Conservation (phyloP, 2,329 filamentous ascomycete genomes). For the Myriangium duriaei region DNA sequence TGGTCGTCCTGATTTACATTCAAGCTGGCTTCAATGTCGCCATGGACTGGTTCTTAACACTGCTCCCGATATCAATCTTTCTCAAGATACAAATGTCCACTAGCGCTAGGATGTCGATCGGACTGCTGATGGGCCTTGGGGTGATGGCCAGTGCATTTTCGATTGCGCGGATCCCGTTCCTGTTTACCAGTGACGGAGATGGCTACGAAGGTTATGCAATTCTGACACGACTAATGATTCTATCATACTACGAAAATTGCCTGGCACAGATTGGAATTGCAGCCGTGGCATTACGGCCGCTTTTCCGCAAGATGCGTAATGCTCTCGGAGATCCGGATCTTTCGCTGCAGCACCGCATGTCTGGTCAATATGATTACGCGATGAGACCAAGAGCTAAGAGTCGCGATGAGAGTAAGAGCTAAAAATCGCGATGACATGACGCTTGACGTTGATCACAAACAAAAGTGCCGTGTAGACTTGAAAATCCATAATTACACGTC, state of each 20-base stretch:
- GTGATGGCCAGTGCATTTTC: conserved; percentile 16
- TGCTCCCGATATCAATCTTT: conserved; percentile 29
- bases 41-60: conserved; percentile 25
- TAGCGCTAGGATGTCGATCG: conserved; percentile 29
- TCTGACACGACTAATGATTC: not conserved
- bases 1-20: conserved; percentile 13
- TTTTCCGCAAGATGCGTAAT: conserved; percentile 3
- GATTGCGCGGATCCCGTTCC: conserved; percentile 14
- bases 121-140: conserved; percentile 28
- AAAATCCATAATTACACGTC: too few species aligned
- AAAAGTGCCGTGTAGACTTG: too few species aligned
- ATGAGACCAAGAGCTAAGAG: too few species aligned
- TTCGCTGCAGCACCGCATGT: too few species aligned
- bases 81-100: conserved; percentile 29
- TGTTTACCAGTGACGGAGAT: not conserved
- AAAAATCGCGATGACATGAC: too few species aligned
- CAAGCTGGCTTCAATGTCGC: conserved; percentile 24
- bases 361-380: too few species aligned
- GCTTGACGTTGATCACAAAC: too few species aligned
- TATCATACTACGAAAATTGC: conserved; percentile 7
- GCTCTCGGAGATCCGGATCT: too few species aligned
- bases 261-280: conserved; percentile 4
- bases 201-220: not conserved
- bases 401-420: too few species aligned
- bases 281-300: not conserved